Evolutionary conservation across 306 rosid genomes (phyloP).

Genomic region (Quercus parvula): DNA sequence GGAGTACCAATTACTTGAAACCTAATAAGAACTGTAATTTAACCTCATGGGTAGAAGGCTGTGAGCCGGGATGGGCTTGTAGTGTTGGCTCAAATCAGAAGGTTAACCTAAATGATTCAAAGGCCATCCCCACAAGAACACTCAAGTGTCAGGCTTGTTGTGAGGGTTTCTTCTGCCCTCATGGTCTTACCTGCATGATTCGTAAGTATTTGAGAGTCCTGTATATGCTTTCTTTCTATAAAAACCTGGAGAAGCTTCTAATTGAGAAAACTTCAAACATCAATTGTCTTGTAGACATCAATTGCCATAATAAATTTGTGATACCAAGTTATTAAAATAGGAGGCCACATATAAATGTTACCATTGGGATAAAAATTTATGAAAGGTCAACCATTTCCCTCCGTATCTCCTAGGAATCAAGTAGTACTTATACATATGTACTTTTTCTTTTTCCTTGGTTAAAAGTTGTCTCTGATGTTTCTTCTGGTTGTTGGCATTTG

Average conservation of each 20-base stretch:
- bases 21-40: conserved; percentile 92
- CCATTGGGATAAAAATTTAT: not conserved
- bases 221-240: not conserved
- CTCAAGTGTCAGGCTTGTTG: conserved; percentile 77
- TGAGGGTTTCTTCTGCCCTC: conserved; percentile 95
- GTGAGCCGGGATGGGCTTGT: conserved; percentile 99
- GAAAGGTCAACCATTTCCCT: not conserved
- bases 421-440: no score
- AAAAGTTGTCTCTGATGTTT: conserved; percentile 33
- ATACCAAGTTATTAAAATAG: not conserved
- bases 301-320: not conserved
- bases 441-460: not conserved
- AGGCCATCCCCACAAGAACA: conserved; percentile 75
- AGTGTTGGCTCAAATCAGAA: conserved; percentile 44
- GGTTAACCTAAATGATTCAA: conserved; percentile 56
- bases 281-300: conserved; percentile 4
- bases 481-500: conserved; percentile 27
- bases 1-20: conserved; percentile 53
- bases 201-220: conserved; percentile 54
- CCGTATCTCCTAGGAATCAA: not conserved
- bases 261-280: not conserved
- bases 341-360: not conserved
- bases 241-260: conserved; percentile 19
- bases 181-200: conserved; percentile 94
- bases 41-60: conserved; percentile 89